Evolutionary conservation across 495 filamentous ascomycete genomes (phyloP).

Genomic region (Aspergillus steynii): DNA sequence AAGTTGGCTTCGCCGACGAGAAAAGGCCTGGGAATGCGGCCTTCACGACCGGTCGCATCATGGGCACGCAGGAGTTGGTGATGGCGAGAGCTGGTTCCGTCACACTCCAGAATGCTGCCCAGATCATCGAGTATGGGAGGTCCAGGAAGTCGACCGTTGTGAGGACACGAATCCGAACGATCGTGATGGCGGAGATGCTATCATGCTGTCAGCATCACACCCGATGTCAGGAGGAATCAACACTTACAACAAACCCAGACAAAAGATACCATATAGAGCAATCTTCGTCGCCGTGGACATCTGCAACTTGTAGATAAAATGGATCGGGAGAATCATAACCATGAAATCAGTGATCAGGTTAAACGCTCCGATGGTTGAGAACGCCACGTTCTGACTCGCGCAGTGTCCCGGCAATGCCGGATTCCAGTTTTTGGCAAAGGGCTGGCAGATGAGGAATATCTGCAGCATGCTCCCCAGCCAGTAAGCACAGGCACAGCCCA

Average conservation of each 20-base stretch:
- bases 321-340: conserved; percentile 42
- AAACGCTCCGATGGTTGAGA: conserved; percentile 28
- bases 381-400: conserved; percentile 24
- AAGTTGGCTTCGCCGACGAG: conserved; percentile 14
- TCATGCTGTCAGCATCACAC: background rate
- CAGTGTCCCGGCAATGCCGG: conserved; percentile 16
- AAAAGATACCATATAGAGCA: conserved; percentile 21
- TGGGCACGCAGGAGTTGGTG: conserved; percentile 23
- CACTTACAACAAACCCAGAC: conserved; percentile 23
- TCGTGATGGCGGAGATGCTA: conserved; percentile 28
- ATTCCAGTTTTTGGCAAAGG: conserved; percentile 29
- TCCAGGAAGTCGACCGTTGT: conserved; percentile 22
- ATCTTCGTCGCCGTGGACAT: conserved; percentile 23
- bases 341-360: conserved; percentile 44
- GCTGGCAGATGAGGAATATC: conserved; percentile 35
- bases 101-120: conserved; percentile 30
- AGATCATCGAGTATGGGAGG: conserved; percentile 27
- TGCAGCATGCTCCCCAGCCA: conserved; percentile 24
- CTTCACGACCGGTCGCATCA: conserved; percentile 25
- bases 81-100: conserved; percentile 26
- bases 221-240: background rate
- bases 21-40: conserved; percentile 19
- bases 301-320: conserved; percentile 40
- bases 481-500: conserved; percentile 32
- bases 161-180: conserved; percentile 26